Evolutionary conservation across 495 filamentous ascomycete genomes (phyloP), one percentile per base, ranked within the genome.

Genomic region (Parmelia sp.): DNA sequence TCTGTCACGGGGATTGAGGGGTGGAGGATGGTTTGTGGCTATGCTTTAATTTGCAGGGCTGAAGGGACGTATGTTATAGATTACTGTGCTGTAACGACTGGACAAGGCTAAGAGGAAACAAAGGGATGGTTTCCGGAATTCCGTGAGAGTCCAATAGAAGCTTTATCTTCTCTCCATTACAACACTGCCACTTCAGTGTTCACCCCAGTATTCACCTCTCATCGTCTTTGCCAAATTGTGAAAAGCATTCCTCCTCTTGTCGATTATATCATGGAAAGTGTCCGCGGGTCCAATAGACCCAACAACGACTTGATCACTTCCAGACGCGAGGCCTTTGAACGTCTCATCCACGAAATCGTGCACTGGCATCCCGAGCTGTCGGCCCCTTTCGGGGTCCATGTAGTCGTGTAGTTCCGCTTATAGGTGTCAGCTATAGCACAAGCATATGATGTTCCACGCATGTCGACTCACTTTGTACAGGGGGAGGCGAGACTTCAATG

Each of bases 401-500:
- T 76, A 76, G 57, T 79, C 74, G 62, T 79, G 77, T 1, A 79
- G 61, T 57, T 80, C 76, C 14, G 76, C 35, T 53, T 55, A 33
- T 31, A 7, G 21, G n/a, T 17, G 23, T 42, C 31, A 47, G 44
- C 9, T 23, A 9, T 27, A 10, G 55, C 1, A 3, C 4, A 39
- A 27, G 5, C 8, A 36, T 15, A 25, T 14, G 19, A 6, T 23
- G 17, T 29, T 7, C 5, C 21, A 40, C 19, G n/a, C 29, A 35
- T 17, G 3, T 23, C 2, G 15, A 25, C 29, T 27, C 40, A 62
- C n/a, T 90, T 74, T 87, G 84, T 33, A 90, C 86, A 4, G 84
- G 79, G 6, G 88, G 87, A 9, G 87, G 87, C 53, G 86, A 76
- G 19, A 89, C 71, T 74, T 91, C 88, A 36, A 90, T 74, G 5